A percentile compares a stretch with the other conserved stretches of the same genome.
Conservation (phyloP, 2,329 filamentous ascomycete species). For the Cladosporium oxysporum region DNA sequence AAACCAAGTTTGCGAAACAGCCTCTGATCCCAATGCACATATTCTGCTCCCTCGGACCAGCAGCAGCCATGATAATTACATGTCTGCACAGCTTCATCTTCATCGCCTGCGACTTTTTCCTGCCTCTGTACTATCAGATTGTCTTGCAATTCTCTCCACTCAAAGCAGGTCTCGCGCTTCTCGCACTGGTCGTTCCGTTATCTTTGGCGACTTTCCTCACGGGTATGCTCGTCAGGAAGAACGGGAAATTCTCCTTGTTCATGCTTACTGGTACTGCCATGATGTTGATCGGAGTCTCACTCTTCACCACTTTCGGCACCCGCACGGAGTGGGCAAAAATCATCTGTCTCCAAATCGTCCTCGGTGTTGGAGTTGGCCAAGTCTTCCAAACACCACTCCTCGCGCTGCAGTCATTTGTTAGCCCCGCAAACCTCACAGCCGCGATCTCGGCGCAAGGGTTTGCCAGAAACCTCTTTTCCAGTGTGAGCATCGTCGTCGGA, state of each 20-base stretch:
- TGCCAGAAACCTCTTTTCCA: conserved; percentile 8
- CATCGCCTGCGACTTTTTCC: conserved; percentile 75
- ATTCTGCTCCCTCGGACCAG: conserved; percentile 66
- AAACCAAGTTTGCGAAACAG: conserved; percentile 66
- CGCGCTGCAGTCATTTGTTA: conserved; percentile 58
- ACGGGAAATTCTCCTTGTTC: conserved; percentile 52
- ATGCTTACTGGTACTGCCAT: conserved; percentile 47
- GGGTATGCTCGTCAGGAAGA: conserved; percentile 47
- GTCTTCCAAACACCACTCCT: conserved; percentile 71
- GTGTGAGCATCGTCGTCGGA: conserved; percentile 12
- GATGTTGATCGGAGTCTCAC: conserved; percentile 41
- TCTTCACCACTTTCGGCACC: conserved; percentile 42
- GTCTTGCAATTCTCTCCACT: conserved; percentile 65
- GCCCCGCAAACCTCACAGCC: neutral
- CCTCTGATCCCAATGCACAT: conserved; percentile 75
- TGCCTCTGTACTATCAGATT: conserved; percentile 83
- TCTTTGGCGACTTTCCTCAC: conserved; percentile 37
- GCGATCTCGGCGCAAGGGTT: conserved; percentile 12
- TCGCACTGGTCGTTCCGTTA: conserved; percentile 38
- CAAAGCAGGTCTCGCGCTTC: conserved; percentile 48
- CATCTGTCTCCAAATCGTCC: conserved; percentile 60
- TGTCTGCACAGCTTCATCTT: conserved; percentile 77
- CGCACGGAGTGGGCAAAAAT: conserved; percentile 41
- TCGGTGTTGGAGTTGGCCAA: conserved; percentile 65
- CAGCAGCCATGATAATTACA: conserved; percentile 65